Conservation (phyloP, 352 stramenopile species). For the Pythium guiyangense region DNA sequence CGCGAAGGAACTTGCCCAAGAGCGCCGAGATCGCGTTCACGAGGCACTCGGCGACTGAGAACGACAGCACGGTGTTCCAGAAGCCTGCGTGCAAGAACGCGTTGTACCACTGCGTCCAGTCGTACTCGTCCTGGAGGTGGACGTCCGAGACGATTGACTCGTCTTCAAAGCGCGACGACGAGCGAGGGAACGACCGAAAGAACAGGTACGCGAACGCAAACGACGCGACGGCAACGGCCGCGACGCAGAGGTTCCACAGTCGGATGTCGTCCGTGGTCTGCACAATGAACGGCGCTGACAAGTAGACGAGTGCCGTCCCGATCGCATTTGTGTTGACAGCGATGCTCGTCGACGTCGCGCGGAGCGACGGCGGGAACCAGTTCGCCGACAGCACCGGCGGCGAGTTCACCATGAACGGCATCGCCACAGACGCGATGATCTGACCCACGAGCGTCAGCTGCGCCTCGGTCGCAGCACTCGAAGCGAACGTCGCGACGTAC, state of each 20-base stretch:
- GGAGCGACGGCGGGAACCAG: slow-evolving; percentile 63
- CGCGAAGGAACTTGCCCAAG: slow-evolving; percentile 60
- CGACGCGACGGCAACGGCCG: slow-evolving; percentile 18
- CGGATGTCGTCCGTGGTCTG: slow-evolving; percentile 25
- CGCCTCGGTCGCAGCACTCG: too few relatives aligned
- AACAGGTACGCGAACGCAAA: slow-evolving; percentile 18
- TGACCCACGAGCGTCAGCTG: too few relatives aligned
- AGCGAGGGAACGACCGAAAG: slow-evolving; percentile 47
- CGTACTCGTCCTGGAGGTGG: slow-evolving; percentile 61
- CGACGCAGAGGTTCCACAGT: slow-evolving; percentile 42
- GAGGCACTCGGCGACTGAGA: slow-evolving; percentile 64
- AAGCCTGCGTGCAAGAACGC: slow-evolving; percentile 64
- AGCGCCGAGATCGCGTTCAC: slow-evolving; percentile 70
- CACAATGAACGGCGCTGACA: slow-evolving; percentile 46
- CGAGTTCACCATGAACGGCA: too few relatives aligned
- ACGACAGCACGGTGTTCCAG: slow-evolving; percentile 52
- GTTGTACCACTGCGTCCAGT: slow-evolving; percentile 64
- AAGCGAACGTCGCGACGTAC: slow-evolving; percentile 32
- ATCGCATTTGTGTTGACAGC: slow-evolving; percentile 74
- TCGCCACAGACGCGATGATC: too few relatives aligned
- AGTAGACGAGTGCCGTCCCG: slow-evolving; percentile 59
- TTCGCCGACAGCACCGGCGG: too few relatives aligned
- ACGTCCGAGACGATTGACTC: slow-evolving; percentile 51
- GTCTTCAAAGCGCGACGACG: slow-evolving; percentile 12
- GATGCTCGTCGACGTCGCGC: slow-evolving; percentile 63